Evolutionary conservation across 345 rosid genomes (phyloP).

Genomic region (Brassica cretica): DNA sequence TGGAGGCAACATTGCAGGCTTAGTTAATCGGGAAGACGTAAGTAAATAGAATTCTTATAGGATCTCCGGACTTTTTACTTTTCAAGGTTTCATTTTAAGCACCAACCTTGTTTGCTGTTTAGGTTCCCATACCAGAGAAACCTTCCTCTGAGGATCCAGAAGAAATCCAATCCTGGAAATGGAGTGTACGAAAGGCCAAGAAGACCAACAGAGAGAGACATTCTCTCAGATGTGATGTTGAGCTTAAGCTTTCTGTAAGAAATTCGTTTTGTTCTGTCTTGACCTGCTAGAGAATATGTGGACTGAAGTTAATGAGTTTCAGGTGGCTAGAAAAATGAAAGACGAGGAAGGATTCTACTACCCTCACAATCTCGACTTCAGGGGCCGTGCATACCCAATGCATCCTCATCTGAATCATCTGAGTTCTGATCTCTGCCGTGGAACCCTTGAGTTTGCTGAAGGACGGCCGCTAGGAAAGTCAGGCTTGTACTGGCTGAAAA

Average conservation of each 20-base stretch:
- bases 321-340: slow-evolving; percentile 93
- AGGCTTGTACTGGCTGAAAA: slow-evolving; percentile 1
- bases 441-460: not conserved
- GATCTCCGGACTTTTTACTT: not conserved
- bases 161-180: slow-evolving; percentile 71
- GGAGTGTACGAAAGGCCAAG: slow-evolving; percentile 68
- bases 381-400: slow-evolving; percentile 99
- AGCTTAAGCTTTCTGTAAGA: slow-evolving; percentile 92
- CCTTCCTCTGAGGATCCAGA: slow-evolving; percentile 56
- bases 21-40: slow-evolving; percentile 88
- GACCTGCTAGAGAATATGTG: slow-evolving; percentile 7
- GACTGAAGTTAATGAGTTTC: slow-evolving; percentile 31
- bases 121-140: slow-evolving; percentile 75
- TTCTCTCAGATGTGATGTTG: slow-evolving; percentile 85
- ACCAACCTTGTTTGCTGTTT: slow-evolving; percentile 13
- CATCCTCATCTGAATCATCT: slow-evolving; percentile 94
- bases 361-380: slow-evolving; percentile 97
- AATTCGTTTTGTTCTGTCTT: slow-evolving; percentile 5
- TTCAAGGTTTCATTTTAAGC: not conserved
- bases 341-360: slow-evolving; percentile 94
- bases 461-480: not conserved
- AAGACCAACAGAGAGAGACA: slow-evolving; percentile 89
- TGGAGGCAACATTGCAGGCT: slow-evolving; percentile 85
- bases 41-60: slow-evolving; percentile 37
- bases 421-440: slow-evolving; percentile 63